These are phyloP conservation scores for Schrenkiella parvula DNA, from an alignment of 345 rosid genomes.

Conservation along the genomic window DNA sequence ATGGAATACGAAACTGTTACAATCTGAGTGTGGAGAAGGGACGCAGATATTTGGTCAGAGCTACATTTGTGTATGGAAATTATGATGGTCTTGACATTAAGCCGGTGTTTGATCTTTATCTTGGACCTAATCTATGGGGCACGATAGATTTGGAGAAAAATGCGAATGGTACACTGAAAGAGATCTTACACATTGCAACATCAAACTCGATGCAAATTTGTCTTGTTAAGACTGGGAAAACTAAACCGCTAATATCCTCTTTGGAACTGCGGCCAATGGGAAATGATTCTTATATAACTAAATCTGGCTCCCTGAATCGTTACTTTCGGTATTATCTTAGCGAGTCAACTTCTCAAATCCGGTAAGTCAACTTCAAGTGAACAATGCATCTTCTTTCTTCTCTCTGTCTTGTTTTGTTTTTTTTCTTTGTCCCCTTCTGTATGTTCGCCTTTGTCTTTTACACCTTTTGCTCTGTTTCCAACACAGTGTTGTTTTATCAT, in stretches of 20 bases:
- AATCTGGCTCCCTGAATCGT: slow-evolving; percentile 12
- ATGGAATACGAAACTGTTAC: slow-evolving; percentile 45
- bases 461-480: too few relatives aligned
- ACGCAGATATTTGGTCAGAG: slow-evolving; percentile 27
- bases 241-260: slow-evolving; percentile 38
- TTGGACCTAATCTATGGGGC: slow-evolving; percentile 38
- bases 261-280: slow-evolving; percentile 39
- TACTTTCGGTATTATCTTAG: not conserved
- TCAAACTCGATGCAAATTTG: slow-evolving; percentile 34
- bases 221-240: slow-evolving; percentile 31
- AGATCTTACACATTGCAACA: slow-evolving; percentile 2
- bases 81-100: slow-evolving; percentile 25
- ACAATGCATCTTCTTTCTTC: not conserved
- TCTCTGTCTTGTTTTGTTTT: not conserved
- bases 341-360: not conserved
- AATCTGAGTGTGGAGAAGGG: slow-evolving; percentile 26
- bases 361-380: not conserved
- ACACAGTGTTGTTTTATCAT: too few relatives aligned
- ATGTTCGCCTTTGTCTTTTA: not conserved
- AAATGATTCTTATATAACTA: not conserved
- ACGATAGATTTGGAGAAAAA: not conserved
- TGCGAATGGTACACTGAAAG: not conserved
- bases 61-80: slow-evolving; percentile 34
- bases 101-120: slow-evolving; percentile 34
- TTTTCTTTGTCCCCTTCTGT: not conserved